These are phyloP conservation scores for Eustoma russellianum DNA, from an alignment of 257 asterid species.

Conservation along the genomic window DNA sequence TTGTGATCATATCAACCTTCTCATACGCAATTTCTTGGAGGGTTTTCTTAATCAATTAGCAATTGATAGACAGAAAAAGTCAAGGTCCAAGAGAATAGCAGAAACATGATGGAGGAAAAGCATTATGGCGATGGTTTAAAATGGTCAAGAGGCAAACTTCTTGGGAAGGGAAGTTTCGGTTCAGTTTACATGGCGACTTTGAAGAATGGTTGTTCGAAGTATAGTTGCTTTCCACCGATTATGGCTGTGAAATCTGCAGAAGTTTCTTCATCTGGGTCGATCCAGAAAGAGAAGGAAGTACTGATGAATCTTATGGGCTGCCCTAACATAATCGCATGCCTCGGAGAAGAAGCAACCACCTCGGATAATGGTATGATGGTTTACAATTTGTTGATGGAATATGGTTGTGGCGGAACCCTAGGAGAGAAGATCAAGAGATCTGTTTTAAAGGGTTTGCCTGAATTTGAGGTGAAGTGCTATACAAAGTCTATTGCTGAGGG, in stretches of 20 bases:
- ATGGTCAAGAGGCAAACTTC: slow-evolving; percentile 10
- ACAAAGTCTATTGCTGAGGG: slow-evolving; percentile 11
- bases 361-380: slow-evolving; percentile 4
- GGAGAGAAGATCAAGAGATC: slow-evolving; percentile 5
- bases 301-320: slow-evolving; percentile 6
- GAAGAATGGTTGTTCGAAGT: neutral
- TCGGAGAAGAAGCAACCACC: slow-evolving; percentile 6
- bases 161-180: slow-evolving; percentile 15
- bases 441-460: slow-evolving; percentile 7
- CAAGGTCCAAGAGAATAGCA: no score
- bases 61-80: no score
- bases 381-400: slow-evolving; percentile 12
- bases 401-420: slow-evolving; percentile 8
- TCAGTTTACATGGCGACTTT: slow-evolving; percentile 11
- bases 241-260: slow-evolving; percentile 21
- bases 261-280: neutral
- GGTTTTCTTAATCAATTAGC: no score
- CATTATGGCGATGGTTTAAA: slow-evolving; percentile 20
- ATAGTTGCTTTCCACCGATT: neutral
- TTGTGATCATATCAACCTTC: no score
- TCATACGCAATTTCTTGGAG: no score
- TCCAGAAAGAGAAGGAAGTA: slow-evolving; percentile 3
- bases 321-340: slow-evolving; percentile 5
- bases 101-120: neutral
- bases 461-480: slow-evolving; percentile 5